Evolutionary conservation across 129 eudicot genomes (phyloP).

Genomic region (Helianthus annuus): HanXRQr2.0-SUNRISE NC_035449.2:37541101-37541600

Average conservation of each 20-base stretch:
- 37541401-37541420: neutral
- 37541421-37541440: slow-evolving; percentile 54
- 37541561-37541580: slow-evolving; percentile 62
- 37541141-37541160: too few relatives aligned
- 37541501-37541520: slow-evolving; percentile 80
- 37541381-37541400: neutral
- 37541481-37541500: slow-evolving; percentile 66
- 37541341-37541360: slow-evolving; percentile 84
- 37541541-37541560: slow-evolving; percentile 81
- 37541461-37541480: slow-evolving; percentile 64
- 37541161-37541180: too few relatives aligned
- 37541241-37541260: slow-evolving; percentile 68
- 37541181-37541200: too few relatives aligned
- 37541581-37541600: slow-evolving; percentile 71
- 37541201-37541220: neutral
- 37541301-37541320: slow-evolving; percentile 86
- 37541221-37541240: slow-evolving; percentile 71
- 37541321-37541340: slow-evolving; percentile 63
- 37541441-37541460: slow-evolving; percentile 76
- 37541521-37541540: slow-evolving; percentile 87
- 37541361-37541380: slow-evolving; percentile 79
- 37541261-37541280: slow-evolving; percentile 51
- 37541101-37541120: too few relatives aligned
- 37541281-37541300: slow-evolving; percentile 75
- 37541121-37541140: too few relatives aligned